Percentiles rank a stretch among this genome's conserved stretches.
Evolutionary conservation across 202 grass and related monocot genomes (phyloP).

Genomic region (Zizania palustris): DNA sequence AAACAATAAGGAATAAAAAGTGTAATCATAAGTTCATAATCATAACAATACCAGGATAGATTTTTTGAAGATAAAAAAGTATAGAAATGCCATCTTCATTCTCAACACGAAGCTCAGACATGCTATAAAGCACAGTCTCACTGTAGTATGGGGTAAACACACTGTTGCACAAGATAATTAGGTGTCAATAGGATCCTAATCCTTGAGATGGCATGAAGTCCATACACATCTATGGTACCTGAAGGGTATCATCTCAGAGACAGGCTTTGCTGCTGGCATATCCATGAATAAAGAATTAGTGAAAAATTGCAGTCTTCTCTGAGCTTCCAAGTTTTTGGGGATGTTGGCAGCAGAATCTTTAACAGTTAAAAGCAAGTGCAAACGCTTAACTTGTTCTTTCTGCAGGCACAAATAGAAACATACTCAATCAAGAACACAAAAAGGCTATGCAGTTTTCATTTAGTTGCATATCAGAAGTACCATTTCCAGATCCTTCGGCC

Average conservation of each 20-base stretch:
- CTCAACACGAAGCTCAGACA: constrained; percentile 69
- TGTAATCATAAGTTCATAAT: constrained; percentile 5
- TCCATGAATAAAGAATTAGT: constrained; percentile 95
- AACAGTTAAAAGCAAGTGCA: constrained; percentile 93
- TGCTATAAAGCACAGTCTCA: constrained; percentile 94
- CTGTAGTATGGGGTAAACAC: constrained; percentile 98
- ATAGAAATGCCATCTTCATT: constrained; percentile 96
- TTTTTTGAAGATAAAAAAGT: constrained; percentile 99
- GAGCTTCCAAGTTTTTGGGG: constrained; percentile 91
- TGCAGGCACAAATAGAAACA: constrained; percentile 51
- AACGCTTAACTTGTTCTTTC: constrained; percentile 89
- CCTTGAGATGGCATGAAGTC: constrained; percentile 21
- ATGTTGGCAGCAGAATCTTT: constrained; percentile 91
- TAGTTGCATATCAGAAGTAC: constrained; percentile 44
- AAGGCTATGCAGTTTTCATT: constrained; percentile 23
- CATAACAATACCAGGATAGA: constrained; percentile 77
- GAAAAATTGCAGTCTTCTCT: constrained; percentile 92
- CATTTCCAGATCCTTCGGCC: constrained; percentile 79
- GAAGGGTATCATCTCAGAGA: constrained; percentile 96
- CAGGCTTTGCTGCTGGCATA: constrained; percentile 79
- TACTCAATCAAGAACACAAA: constrained; percentile 5
- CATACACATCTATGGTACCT: constrained; percentile 57
- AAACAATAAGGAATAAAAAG: not conserved
- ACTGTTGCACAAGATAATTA: constrained; percentile 63
- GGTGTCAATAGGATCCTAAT: constrained; percentile 39